Evolutionary conservation across 2,329 filamentous ascomycete species (phyloP).

Genomic region (Boeremia exigua): DNA sequence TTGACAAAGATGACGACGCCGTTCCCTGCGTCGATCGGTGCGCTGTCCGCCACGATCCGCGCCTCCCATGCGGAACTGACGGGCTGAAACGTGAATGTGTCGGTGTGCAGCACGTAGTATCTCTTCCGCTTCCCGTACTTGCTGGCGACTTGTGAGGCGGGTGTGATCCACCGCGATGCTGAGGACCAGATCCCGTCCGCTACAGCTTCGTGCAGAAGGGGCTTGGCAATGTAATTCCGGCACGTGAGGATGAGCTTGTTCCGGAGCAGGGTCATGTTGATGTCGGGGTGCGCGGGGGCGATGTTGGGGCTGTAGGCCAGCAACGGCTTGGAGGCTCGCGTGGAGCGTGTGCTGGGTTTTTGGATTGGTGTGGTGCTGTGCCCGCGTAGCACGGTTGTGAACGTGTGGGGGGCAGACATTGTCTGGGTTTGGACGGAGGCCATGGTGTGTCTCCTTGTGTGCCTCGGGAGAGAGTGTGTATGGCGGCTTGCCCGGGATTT

Average conservation of each 20-base stretch:
- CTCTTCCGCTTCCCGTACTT: conserved; percentile 30
- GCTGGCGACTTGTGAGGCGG: conserved; percentile 20
- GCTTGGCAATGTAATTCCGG: conserved; percentile 26
- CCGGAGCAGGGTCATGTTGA: conserved; percentile 34
- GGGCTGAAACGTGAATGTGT: conserved; percentile 26
- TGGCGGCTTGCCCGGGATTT: conserved; percentile 3
- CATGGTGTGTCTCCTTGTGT: conserved; percentile 19
- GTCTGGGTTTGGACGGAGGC: conserved; percentile 37
- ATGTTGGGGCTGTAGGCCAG: conserved; percentile 33
- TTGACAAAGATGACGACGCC: conserved; percentile 34
- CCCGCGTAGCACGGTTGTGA: conserved; percentile 27
- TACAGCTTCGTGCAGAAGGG: conserved; percentile 28
- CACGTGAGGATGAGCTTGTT: conserved; percentile 36
- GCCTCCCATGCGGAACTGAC: conserved; percentile 31
- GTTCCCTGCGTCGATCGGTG: conserved; percentile 34
- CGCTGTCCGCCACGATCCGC: conserved; percentile 27
- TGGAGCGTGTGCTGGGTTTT: conserved; percentile 28
- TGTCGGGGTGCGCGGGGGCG: conserved; percentile 31
- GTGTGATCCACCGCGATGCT: conserved; percentile 32
- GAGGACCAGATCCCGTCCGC: conserved; percentile 35
- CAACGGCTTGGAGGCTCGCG: conserved; percentile 27
- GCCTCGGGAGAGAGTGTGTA: background rate
- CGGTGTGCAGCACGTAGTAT: conserved; percentile 32
- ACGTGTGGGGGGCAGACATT: conserved; percentile 28
- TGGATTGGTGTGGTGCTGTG: conserved; percentile 17